Evolutionary conservation across 2,329 filamentous ascomycete genomes (phyloP).

Genomic region (Pseudogymnoascus sp.): DNA sequence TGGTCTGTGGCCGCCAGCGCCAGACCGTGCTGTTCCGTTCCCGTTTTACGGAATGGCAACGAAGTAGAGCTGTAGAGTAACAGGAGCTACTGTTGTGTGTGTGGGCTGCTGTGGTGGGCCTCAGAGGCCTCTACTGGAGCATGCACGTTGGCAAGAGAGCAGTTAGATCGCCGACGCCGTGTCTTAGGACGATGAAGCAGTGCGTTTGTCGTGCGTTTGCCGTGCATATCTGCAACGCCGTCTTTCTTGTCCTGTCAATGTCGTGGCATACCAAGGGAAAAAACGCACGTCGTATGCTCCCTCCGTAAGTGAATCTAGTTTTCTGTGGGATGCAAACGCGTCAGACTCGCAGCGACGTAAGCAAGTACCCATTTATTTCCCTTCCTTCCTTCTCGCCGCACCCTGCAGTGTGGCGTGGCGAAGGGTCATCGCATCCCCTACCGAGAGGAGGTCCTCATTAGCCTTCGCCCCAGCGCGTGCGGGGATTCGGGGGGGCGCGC

Average conservation of each 20-base stretch:
- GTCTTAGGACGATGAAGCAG: background rate
- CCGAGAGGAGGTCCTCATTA: slow-evolving; percentile 5
- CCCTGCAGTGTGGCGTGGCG: background rate
- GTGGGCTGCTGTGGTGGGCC: background rate
- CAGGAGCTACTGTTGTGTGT: background rate
- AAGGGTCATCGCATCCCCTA: background rate
- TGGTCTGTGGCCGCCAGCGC: background rate
- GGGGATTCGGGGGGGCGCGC: slow-evolving; percentile 5
- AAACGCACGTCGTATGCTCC: background rate
- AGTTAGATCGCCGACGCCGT: background rate
- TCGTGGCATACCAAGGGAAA: background rate
- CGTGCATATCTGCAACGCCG: background rate
- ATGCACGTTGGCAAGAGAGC: background rate
- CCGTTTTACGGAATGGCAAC: background rate
- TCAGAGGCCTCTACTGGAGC: background rate
- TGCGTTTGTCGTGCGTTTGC: background rate
- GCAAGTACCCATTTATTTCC: background rate
- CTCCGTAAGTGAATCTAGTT: background rate
- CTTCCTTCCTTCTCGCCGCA: background rate
- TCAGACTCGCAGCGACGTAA: background rate
- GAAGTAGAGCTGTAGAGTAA: background rate
- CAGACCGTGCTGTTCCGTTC: background rate
- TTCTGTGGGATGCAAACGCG: background rate
- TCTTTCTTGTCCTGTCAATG: background rate
- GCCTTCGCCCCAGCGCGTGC: background rate